Base-by-base conservation (phyloP, 179 eudicot genomes). In the Beta lomatogona region DNA sequence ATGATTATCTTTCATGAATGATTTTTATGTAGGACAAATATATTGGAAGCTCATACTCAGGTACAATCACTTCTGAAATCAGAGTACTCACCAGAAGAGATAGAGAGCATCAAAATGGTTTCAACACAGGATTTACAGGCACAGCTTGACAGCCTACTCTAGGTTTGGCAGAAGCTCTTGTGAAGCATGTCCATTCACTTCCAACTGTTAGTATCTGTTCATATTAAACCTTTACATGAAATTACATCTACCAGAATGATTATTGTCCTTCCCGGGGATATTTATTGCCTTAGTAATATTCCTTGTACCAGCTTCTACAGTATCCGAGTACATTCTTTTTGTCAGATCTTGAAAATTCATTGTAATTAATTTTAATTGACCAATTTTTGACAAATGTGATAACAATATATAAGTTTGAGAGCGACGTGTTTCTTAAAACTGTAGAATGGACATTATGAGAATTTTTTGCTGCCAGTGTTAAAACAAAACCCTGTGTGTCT, bases 1-100 rank as follows among this genome's bases (percentile, higher is more conserved):
- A 45, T 81, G 50, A 45, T 75, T 54, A 54, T 52, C 9, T 45
- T 71, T 36, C n/a, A 65, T 14, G 9, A 5, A 46, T 16, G 57
- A 31, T 8, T 60, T 28, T 71, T 73, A 13, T 83, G 85, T 86
- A 93, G 97, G 89, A 92, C 92, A 46, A 95, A 95, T 82, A 92
- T 95, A 58, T 68, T 92, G 70, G 98, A 95, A 89, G 97, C 98
- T 45, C 97, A 91, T 84, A 80, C 85, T 53, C 97, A 95, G 85
- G 92, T 95, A 31, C 91, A 80, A 73, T 81, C 86, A 16, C 88
- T 92, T 59, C 88, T 93, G 10, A 91, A 90, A 79, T 80, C 91
- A 28, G 98, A 95, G 82, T 93, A 95, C 86, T 80, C 93, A 4
- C 46, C 81, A 10, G 95, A 90, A 76, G 98, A 95, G 52, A 82